Conservation (phyloP, 176 grass and related monocot species). For the Chrysopogon serrulatus region DNA sequence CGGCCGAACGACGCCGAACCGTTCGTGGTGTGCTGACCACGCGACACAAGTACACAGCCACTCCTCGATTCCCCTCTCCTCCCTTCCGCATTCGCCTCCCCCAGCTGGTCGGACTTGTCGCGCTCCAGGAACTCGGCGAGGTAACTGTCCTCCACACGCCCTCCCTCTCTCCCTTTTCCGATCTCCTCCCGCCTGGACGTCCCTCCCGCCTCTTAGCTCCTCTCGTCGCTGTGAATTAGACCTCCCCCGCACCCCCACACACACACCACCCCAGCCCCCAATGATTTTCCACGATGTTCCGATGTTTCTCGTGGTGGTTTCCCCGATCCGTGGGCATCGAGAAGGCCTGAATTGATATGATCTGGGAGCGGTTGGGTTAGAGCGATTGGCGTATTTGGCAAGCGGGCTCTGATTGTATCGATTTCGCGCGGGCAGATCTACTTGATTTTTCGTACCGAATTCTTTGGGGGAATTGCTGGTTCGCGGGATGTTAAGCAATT, state of each 20-base stretch:
- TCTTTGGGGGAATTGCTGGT: not conserved
- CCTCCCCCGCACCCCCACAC: not conserved
- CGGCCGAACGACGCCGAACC: not conserved
- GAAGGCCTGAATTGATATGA: not conserved
- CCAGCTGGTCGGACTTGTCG: not conserved
- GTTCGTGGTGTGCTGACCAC: conserved; percentile 14
- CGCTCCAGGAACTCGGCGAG: conserved; percentile 23
- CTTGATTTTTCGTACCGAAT: not conserved
- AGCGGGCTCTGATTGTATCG: not conserved
- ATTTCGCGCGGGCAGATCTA: not conserved
- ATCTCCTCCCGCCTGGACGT: not conserved
- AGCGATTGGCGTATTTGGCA: not conserved
- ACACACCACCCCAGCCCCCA: not conserved
- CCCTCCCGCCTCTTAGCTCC: not conserved
- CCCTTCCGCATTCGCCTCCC: not conserved
- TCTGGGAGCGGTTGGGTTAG: not conserved
- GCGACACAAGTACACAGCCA: not conserved
- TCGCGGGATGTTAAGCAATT: not conserved
- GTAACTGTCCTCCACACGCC: not conserved
- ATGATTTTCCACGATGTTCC: not conserved
- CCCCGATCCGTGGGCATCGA: not conserved
- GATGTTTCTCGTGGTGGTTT: not conserved
- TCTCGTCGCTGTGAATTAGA: not conserved
- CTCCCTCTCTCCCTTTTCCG: not conserved
- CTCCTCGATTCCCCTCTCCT: not conserved